Evolutionary conservation across 1,284 basidiomycete species (phyloP).

Genomic region (Mycosarcoma maydis): DNA sequence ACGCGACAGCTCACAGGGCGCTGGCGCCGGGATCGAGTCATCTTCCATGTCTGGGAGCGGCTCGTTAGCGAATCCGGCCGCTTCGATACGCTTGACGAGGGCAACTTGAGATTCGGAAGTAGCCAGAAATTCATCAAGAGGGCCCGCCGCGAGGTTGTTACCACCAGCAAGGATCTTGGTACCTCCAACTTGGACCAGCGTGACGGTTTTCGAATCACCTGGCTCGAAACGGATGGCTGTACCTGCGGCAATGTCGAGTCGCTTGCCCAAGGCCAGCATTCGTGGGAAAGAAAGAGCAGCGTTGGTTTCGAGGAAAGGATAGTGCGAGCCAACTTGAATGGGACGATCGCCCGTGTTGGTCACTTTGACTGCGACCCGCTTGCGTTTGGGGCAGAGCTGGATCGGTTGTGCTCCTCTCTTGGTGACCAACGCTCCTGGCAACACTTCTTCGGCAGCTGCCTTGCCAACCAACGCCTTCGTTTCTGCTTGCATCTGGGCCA

Average conservation of each 20-base stretch:
- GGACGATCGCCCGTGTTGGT: conserved; percentile 94
- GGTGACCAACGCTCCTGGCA: conserved; percentile 55
- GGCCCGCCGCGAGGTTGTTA: conserved; percentile 72
- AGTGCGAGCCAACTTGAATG: conserved; percentile 79
- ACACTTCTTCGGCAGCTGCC: conserved; percentile 11
- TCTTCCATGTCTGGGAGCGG: conserved; percentile 19
- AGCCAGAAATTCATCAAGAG: conserved; percentile 34
- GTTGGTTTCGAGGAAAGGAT: conserved; percentile 89
- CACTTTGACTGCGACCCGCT: conserved; percentile 78
- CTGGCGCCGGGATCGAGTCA: conserved; percentile 16
- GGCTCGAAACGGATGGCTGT: conserved; percentile 98
- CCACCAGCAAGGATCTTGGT: conserved; percentile 74
- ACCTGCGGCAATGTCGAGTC: conserved; percentile 90
- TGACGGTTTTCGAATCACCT: conserved; percentile 85
- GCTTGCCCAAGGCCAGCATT: conserved; percentile 79
- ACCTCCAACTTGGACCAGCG: conserved; percentile 83
- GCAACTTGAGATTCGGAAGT: conserved; percentile 11
- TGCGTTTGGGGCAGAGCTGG: conserved; percentile 77
- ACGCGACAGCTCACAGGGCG: conserved; percentile 47
- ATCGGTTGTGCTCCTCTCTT: conserved; percentile 70
- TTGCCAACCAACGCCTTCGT: conserved; percentile 2
- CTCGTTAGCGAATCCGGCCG: conserved; percentile 51
- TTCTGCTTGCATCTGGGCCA: neutral
- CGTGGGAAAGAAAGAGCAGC: conserved; percentile 84
- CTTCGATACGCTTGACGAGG: conserved; percentile 35